Base-by-base conservation (phyloP, 768 basidiomycete species). In the Myochromella boudieri region DNA sequence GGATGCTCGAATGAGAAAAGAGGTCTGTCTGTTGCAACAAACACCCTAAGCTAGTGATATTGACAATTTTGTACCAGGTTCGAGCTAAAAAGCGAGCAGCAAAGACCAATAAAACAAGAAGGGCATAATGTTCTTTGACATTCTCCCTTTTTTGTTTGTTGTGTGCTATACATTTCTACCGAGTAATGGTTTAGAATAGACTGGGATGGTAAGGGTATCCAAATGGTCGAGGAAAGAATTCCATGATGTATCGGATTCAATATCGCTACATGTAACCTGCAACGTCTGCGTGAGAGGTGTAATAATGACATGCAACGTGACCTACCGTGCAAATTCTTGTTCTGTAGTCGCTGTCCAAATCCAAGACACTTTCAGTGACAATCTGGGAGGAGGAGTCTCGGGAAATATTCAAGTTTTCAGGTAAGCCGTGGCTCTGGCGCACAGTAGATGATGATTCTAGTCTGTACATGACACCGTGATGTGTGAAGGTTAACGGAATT, bases 1-100 rank as follows among this genome's bases (percentile, higher is more conserved):
- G 1, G 95, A 97, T 67, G 71, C 91, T 3, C 75, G 95, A 55
- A 93, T 94, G 87, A 90, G 79, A 67, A 97, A 95, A 79, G 91
- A 93, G 80, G 90, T 88, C 33, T 27, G 77, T 64, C 36, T 22
- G 18, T 14, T 7, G n/a, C 14, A 14, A 3, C 7, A 52, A 37
- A 32, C 34, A 5, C 28, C 32, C 42, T 10, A 34, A 10, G 7
- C 3, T 37, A 10, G 27, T 45, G 8, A 36, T n/a, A 54, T 29
- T 48, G 14, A 53, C 54, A 54, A 25, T 42, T 42, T 18, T 43
- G 29, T 49, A 27, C 38, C 55, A 95, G 90, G 67, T 89, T n/a
- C 83, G 91, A 24, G 91, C 91, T 3, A 77, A 81, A 64, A 95
- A 90, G 68, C 77, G 87, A 41, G 80, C 71, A 60, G 90, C 89